A percentile compares a stretch with the other conserved stretches of the same genome.
Conservation (phyloP, 2,329 filamentous ascomycete species). For the Ceratocystis papillata region DNA sequence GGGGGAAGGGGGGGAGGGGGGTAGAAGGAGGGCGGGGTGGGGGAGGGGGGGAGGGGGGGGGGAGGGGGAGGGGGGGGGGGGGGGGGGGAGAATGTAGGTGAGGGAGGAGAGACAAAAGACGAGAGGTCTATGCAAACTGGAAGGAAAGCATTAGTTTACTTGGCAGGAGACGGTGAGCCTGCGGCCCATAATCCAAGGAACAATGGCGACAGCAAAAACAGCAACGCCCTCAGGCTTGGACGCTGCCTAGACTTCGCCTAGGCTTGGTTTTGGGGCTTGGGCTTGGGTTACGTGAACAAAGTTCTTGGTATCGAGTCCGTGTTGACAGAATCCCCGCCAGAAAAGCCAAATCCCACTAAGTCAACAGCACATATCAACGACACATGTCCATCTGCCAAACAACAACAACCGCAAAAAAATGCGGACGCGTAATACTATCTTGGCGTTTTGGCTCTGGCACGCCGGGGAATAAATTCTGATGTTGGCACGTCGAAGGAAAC, state of each 20-base stretch:
- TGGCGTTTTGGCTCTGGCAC: constrained; percentile 2
- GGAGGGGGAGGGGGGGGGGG: no score
- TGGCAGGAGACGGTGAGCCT: not conserved
- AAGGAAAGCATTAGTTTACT: not conserved
- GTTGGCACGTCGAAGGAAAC: not conserved
- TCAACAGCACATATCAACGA: not conserved
- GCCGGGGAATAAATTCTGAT: not conserved
- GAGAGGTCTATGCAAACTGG: not conserved
- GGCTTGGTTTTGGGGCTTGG: not conserved
- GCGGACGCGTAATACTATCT: constrained; percentile 5
- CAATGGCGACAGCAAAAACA: not conserved
- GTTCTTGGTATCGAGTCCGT: not conserved
- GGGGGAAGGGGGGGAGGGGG: no score
- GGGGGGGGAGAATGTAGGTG: not conserved
- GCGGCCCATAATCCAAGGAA: not conserved
- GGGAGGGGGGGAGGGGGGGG: no score
- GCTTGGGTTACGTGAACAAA: not conserved
- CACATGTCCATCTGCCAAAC: not conserved
- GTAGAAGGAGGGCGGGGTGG: no score
- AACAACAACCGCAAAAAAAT: not conserved
- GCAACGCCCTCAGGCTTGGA: no score
- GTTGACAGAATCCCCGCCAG: not conserved
- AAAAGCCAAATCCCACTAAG: not conserved
- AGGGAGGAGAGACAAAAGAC: not conserved
- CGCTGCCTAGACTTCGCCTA: not conserved